Percentiles rank a stretch among this genome's conserved stretches.
phyloP scores from a whole-genome alignment of 1,284 basidiomycete species.

The Trametes hirsuta region DNA sequence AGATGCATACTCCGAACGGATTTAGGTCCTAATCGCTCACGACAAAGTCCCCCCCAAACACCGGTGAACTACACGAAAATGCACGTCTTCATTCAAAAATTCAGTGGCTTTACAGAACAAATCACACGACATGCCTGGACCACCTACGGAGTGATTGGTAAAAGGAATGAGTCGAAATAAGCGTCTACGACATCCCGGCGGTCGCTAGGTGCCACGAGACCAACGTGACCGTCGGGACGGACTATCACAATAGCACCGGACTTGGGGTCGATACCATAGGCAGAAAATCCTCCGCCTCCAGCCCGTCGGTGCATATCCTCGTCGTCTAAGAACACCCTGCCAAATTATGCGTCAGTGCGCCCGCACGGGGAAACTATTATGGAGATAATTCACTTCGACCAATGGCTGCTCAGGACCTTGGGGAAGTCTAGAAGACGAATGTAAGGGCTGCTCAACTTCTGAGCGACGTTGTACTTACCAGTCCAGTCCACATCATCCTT shows the following conservation, averaged over 20 bases:
- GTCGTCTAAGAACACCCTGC: constrained; percentile 40
- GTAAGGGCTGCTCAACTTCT: neutral
- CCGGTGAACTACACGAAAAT: neutral
- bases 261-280: constrained; percentile 54
- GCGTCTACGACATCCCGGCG: constrained; percentile 44
- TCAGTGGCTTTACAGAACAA: neutral
- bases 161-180: constrained; percentile 55
- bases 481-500: constrained; percentile 53
- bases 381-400: constrained; percentile 57
- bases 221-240: constrained; percentile 80
- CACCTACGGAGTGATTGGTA: neutral
- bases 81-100: neutral
- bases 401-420: constrained; percentile 55
- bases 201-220: constrained; percentile 52
- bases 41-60: too few species aligned
- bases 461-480: constrained; percentile 1
- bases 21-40: too few species aligned
- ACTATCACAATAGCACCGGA: constrained; percentile 69
- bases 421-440: constrained; percentile 43
- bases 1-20: too few species aligned
- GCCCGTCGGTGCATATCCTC: constrained; percentile 34
- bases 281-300: constrained; percentile 48
- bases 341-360: neutral
- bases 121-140: neutral
- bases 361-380: too few species aligned